phyloP scores from a whole-genome alignment of 495 filamentous ascomycete species.

The Oleoguttula mirabilis region DNA sequence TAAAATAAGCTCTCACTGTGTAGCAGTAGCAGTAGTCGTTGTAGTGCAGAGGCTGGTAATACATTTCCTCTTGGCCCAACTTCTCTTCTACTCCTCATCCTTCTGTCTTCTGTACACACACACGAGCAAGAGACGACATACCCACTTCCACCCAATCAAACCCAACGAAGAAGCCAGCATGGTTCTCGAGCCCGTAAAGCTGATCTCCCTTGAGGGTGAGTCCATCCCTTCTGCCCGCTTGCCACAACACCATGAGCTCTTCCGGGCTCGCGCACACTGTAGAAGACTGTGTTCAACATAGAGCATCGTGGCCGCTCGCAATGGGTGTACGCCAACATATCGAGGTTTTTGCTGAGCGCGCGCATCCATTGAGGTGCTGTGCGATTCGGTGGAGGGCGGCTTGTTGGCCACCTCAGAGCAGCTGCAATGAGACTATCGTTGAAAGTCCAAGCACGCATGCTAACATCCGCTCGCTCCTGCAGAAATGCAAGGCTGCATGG shows the following conservation, averaged over 20 bases:
- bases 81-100: neutral
- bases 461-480: neutral
- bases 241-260: neutral
- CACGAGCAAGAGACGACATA: slow-evolving; percentile 14
- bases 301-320: neutral
- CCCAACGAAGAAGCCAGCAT: slow-evolving; percentile 5
- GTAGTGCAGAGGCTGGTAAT: neutral
- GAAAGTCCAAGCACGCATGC: neutral
- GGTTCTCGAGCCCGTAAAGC: slow-evolving; percentile 14
- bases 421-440: neutral
- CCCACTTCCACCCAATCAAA: slow-evolving; percentile 3
- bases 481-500: slow-evolving; percentile 31
- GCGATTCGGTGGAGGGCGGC: neutral
- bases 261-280: neutral
- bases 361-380: too few relatives aligned
- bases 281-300: too few relatives aligned
- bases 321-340: too few relatives aligned
- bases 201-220: slow-evolving; percentile 19
- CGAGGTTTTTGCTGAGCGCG: too few relatives aligned
- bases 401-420: neutral
- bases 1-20: too few relatives aligned
- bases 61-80: neutral
- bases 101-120: neutral
- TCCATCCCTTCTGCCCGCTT: neutral
- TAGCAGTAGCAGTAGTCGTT: too few relatives aligned